Evolutionary conservation across 768 basidiomycete genomes (phyloP).

Genomic region (Pleurotus djamor): DNA sequence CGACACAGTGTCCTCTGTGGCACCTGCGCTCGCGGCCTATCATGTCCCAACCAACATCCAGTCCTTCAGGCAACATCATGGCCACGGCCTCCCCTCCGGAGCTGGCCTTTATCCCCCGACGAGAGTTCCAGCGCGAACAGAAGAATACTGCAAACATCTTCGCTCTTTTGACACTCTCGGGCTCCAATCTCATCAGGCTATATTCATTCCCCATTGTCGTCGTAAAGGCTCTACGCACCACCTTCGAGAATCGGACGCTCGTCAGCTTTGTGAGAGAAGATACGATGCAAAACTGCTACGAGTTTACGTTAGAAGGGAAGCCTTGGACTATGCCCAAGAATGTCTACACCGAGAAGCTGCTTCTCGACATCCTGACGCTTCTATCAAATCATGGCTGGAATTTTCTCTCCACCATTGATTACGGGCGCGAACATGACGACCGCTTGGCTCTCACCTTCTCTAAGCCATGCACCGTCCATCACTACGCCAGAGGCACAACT

Average conservation of each 20-base stretch:
- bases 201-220: slow-evolving; percentile 64
- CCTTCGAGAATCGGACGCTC: slow-evolving; percentile 46
- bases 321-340: slow-evolving; percentile 75
- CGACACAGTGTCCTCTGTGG: not conserved
- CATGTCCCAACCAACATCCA: not conserved
- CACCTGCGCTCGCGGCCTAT: not conserved
- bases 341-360: slow-evolving; percentile 61
- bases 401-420: slow-evolving; percentile 70
- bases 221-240: slow-evolving; percentile 49
- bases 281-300: slow-evolving; percentile 52
- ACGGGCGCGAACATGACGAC: slow-evolving; percentile 76
- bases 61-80: slow-evolving; percentile 11
- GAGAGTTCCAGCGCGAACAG: slow-evolving; percentile 68
- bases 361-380: slow-evolving; percentile 63
- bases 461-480: slow-evolving; percentile 32
- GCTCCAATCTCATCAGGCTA: slow-evolving; percentile 61
- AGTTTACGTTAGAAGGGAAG: slow-evolving; percentile 66
- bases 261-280: slow-evolving; percentile 55
- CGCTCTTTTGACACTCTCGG: slow-evolving; percentile 67
- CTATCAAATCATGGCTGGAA: slow-evolving; percentile 62
- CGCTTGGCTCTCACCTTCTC: slow-evolving; percentile 72
- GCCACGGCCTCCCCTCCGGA: slow-evolving; percentile 32
- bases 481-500: slow-evolving; percentile 25
- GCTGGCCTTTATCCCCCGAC: slow-evolving; percentile 60
- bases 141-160: slow-evolving; percentile 53